Base-by-base conservation (phyloP, 2,329 filamentous ascomycete species). In the Cladosporium halotolerans region DNA sequence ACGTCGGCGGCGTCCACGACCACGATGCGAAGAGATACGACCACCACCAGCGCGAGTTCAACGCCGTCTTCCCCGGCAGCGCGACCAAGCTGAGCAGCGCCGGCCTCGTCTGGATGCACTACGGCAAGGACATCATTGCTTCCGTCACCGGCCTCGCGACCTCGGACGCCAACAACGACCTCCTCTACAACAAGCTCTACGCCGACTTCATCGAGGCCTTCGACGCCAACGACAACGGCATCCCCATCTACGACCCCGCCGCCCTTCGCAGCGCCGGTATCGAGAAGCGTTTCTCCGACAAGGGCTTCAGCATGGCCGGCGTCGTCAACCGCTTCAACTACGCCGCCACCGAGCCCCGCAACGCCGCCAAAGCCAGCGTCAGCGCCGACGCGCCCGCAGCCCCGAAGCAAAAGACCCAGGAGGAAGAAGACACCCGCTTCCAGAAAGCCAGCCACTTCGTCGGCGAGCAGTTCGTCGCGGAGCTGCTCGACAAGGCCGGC, bases 201-300 rank as follows among this genome's bases (percentile, higher is more conserved):
- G 83, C 86, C 62, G 86, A 86, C 71, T 96, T 97, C 70, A 79
- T 99, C 68, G 93, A 99, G 77, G 90, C 93, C 2, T 85, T 99
- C 53, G 93, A 99, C 72, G 93, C 91, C 54, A 92, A 99, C 73
- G 93, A 99, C 78, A 99, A 99, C 71, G 93, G 93, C 61, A 86
- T 99, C 67, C 85, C 84, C 23, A 80, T 78, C 55, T 95, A 95
- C 73, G 89, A 96, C 68, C 78, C 86, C 28, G 78, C 79, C 19
- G 83, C 77, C 32, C 68, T 96, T 14, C 72, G 81, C 31, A 79
- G 83, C 31, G 87, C 88, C 0, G 86, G 85, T 3, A 71, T 96
- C 40, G 76, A 87, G 71, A 93, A 91, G 77, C 84, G 85, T 62
- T 96, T 95, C 75, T 85, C 84, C 62, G 80, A 91, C 65, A 85